These are phyloP conservation scores for Lactifluus volemus DNA, from an alignment of 768 basidiomycete species.

Conservation along the genomic window DNA sequence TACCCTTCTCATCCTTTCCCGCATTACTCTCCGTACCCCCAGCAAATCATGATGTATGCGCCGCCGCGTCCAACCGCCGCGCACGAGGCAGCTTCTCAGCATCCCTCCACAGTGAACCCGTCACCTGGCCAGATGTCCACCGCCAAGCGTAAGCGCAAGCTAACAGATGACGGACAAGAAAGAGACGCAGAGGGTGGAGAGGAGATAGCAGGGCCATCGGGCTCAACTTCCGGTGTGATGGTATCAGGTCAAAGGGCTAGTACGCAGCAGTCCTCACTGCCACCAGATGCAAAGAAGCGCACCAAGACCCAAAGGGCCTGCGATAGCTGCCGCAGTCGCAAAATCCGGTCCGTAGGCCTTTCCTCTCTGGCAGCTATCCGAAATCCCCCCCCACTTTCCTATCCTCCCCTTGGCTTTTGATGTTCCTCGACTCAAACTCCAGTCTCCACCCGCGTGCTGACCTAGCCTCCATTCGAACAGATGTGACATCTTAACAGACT, in stretches of 20 bases:
- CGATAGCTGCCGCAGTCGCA: conserved; percentile 83
- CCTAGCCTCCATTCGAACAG: conserved; percentile 25
- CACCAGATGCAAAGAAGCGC: conserved; percentile 69
- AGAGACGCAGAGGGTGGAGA: conserved; percentile 42
- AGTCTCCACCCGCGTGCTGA: conserved; percentile 14
- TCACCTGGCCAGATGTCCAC: conserved; percentile 21
- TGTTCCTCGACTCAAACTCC: not conserved
- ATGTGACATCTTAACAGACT: conserved; percentile 79
- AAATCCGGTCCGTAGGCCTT: conserved; percentile 54
- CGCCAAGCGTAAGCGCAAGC: conserved; percentile 58
- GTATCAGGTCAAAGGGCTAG: conserved; percentile 13
- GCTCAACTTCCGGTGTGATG: conserved; percentile 35
- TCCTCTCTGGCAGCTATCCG: not conserved
- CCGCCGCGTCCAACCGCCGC: conserved; percentile 31
- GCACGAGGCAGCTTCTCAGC: conserved; percentile 28
- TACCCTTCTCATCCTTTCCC: conserved; percentile 33
- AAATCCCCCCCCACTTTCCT: conserved; percentile 6
- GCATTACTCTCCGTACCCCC: conserved; percentile 41
- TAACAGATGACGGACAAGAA: conserved; percentile 15
- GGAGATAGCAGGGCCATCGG: conserved; percentile 48
- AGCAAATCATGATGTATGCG: conserved; percentile 64
- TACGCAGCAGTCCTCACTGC: conserved; percentile 23
- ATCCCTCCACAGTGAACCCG: conserved; percentile 28
- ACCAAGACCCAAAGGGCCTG: conserved; percentile 91
- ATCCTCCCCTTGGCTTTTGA: conserved; percentile 1